A percentile compares a stretch with the other conserved stretches of the same genome.
phyloP scores from a whole-genome alignment of 805 yeast genomes.

The Metschnikowia henanensis region DNA sequence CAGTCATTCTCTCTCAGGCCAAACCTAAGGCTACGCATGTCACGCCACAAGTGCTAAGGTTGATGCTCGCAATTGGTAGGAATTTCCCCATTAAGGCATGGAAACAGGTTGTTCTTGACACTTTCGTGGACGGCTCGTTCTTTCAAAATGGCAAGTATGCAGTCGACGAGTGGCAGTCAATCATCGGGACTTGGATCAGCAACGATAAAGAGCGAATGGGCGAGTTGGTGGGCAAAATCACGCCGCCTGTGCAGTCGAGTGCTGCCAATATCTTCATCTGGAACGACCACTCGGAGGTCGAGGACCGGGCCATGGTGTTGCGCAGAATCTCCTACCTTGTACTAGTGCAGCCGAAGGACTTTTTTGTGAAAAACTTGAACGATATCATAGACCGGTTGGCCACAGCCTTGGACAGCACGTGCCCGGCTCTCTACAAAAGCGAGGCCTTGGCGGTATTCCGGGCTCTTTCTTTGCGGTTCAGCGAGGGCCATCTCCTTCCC shows the following conservation, averaged over 20 bases:
- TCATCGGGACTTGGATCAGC: constrained; percentile 63
- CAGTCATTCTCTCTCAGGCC: constrained; percentile 51
- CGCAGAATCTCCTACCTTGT: constrained; percentile 65
- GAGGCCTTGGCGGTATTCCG: constrained; percentile 62
- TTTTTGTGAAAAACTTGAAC: constrained; percentile 50
- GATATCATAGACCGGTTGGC: constrained; percentile 41
- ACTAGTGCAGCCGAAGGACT: constrained; percentile 60
- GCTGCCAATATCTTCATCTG: constrained; percentile 67
- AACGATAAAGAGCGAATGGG: constrained; percentile 59
- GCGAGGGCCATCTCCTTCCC: constrained; percentile 62
- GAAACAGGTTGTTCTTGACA: constrained; percentile 64
- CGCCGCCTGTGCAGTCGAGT: constrained; percentile 43
- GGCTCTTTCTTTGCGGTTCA: constrained; percentile 60
- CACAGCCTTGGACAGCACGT: constrained; percentile 28
- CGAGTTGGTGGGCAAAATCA: constrained; percentile 45
- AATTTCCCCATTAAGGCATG: constrained; percentile 50
- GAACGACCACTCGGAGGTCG: constrained; percentile 64
- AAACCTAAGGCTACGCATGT: constrained; percentile 44
- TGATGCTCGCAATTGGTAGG: constrained; percentile 43
- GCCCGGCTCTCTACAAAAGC: constrained; percentile 34
- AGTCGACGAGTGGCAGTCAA: constrained; percentile 49
- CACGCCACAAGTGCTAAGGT: constrained; percentile 40
- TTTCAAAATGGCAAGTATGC: constrained; percentile 31
- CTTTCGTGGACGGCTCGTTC: constrained; percentile 59
- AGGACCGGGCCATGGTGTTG: constrained; percentile 50